Evolutionary conservation across 2,329 filamentous ascomycete genomes (phyloP).

Genomic region (Alternaria brassicae): DNA sequence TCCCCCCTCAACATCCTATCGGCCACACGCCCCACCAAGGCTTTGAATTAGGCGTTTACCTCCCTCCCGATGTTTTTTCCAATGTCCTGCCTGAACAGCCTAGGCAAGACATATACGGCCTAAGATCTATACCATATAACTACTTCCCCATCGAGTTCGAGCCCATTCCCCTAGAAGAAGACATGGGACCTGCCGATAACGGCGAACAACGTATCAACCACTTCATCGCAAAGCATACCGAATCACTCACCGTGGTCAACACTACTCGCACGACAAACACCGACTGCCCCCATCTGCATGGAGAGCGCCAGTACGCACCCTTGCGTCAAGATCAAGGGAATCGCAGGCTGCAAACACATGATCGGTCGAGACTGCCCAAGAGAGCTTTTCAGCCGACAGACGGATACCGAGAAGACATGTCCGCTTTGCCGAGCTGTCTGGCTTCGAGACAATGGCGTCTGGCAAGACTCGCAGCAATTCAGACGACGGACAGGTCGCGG

Average conservation of each 20-base stretch:
- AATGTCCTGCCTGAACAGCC: background rate
- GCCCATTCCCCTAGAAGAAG: background rate
- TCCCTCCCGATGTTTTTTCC: background rate
- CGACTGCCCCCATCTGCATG: constrained; percentile 3
- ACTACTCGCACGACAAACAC: background rate
- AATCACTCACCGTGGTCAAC: background rate
- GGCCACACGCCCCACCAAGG: background rate
- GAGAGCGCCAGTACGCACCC: background rate
- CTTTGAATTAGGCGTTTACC: background rate
- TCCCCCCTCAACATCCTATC: background rate
- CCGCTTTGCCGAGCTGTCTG: constrained; percentile 1
- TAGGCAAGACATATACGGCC: background rate
- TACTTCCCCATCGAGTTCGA: background rate
- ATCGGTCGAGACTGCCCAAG: background rate
- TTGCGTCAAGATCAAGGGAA: background rate
- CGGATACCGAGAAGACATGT: background rate
- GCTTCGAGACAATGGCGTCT: background rate
- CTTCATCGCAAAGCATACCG: background rate
- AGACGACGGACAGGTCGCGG: no score
- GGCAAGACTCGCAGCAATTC: background rate
- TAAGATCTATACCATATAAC: background rate
- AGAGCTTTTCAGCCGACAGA: background rate
- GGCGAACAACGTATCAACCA: background rate
- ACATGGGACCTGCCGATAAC: background rate
- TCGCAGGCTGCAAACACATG: constrained; percentile 1